Evolutionary conservation across 805 yeast genomes (phyloP).

Genomic region (Clavispora phyllophila): DNA sequence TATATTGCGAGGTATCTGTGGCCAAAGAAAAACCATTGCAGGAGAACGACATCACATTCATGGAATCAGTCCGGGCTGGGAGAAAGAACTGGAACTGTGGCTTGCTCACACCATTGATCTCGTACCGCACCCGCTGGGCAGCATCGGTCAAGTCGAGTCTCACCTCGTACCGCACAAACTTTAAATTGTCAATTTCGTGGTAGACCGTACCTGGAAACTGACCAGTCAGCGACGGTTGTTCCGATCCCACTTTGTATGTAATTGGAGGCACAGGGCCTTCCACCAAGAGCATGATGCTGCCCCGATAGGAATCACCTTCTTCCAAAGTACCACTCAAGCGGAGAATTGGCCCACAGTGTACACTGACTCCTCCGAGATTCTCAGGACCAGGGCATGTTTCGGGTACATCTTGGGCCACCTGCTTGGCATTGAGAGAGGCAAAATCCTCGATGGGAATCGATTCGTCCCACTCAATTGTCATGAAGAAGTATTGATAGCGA

Average conservation of each 20-base stretch:
- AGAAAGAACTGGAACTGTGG: slow-evolving; percentile 48
- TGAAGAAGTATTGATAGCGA: not conserved
- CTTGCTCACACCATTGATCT: slow-evolving; percentile 39
- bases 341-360: slow-evolving; percentile 74
- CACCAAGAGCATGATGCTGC: slow-evolving; percentile 61
- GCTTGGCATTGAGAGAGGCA: slow-evolving; percentile 21
- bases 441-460: slow-evolving; percentile 28
- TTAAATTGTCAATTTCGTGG: slow-evolving; percentile 36
- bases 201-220: slow-evolving; percentile 43
- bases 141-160: slow-evolving; percentile 40
- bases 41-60: slow-evolving; percentile 79
- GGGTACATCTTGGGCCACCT: slow-evolving; percentile 21
- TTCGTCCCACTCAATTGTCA: not conserved
- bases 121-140: slow-evolving; percentile 64
- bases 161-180: slow-evolving; percentile 65
- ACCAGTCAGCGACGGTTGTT: slow-evolving; percentile 28
- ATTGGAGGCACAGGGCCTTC: slow-evolving; percentile 36
- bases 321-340: slow-evolving; percentile 63
- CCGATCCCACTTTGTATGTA: slow-evolving; percentile 35
- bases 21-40: slow-evolving; percentile 87
- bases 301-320: slow-evolving; percentile 53
- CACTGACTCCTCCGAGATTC: slow-evolving; percentile 31
- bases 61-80: slow-evolving; percentile 59
- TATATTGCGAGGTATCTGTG: slow-evolving; percentile 61
- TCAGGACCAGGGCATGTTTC: slow-evolving; percentile 24